A percentile compares a stretch with the other conserved stretches of the same genome.
phyloP scores from a whole-genome alignment of 192 early-diverging fungal genomes.

The Rhizoclosmatium globosum region DNA sequence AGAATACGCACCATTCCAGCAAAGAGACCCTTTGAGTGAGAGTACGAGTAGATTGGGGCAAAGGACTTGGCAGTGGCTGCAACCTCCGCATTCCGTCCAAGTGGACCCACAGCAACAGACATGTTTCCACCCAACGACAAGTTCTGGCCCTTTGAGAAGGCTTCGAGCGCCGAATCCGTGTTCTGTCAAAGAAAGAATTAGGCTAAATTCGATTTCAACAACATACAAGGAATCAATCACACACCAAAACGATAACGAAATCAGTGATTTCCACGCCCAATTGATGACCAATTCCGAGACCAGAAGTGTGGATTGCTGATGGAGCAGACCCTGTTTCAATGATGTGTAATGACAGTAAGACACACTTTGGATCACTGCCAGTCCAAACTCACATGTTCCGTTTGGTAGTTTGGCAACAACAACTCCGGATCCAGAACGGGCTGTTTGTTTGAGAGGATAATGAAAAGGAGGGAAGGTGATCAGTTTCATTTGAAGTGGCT shows the following conservation, averaged over 20 bases:
- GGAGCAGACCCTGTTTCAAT: conserved; percentile 82
- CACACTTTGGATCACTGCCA: no score
- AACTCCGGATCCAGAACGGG: conserved; percentile 83
- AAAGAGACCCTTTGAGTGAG: conserved; percentile 14
- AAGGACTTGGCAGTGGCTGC: background rate
- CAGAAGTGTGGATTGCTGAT: conserved; percentile 80
- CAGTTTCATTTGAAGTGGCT: no score
- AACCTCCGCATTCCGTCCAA: background rate
- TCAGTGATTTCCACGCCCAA: conserved; percentile 93
- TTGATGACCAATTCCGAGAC: conserved; percentile 87
- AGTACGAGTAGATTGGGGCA: background rate
- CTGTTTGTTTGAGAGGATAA: no score
- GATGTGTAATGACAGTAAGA: conserved; percentile 63
- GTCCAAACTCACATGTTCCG: no score
- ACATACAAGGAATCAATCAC: conserved; percentile 79
- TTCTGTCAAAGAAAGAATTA: conserved; percentile 59
- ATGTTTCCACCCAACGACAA: conserved; percentile 86
- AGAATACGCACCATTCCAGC: background rate
- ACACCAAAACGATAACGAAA: conserved; percentile 87
- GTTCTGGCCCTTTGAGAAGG: conserved; percentile 87
- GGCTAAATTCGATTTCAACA: conserved; percentile 57
- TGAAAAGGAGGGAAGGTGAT: no score
- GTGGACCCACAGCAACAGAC: conserved; percentile 74
- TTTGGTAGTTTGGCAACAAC: conserved; percentile 79
- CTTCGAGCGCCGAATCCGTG: conserved; percentile 60